Evolutionary conservation across 2,329 filamentous ascomycete species (phyloP).

Genomic region (Alternaria atra): DNA sequence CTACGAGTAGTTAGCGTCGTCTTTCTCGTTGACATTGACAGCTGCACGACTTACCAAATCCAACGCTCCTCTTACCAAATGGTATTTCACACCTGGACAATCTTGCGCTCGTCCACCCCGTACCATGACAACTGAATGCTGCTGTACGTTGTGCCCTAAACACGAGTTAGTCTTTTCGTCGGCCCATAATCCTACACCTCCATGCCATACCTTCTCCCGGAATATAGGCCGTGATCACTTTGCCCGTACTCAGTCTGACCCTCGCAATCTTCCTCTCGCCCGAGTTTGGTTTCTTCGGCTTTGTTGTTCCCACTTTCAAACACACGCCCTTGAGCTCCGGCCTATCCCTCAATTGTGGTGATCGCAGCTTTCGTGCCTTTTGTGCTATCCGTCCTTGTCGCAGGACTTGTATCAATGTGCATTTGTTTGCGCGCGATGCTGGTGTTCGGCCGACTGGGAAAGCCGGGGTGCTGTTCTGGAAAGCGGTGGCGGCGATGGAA

Average conservation of each 20-base stretch:
- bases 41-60: constrained; percentile 76
- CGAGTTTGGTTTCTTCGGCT: constrained; percentile 99
- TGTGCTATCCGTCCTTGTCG: constrained; percentile 81
- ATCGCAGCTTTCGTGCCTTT: constrained; percentile 83
- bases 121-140: constrained; percentile 97
- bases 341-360: constrained; percentile 79
- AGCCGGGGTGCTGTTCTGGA: constrained; percentile 30
- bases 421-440: constrained; percentile 49
- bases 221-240: constrained; percentile 90
- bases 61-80: constrained; percentile 87
- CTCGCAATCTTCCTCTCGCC: constrained; percentile 95
- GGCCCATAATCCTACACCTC: constrained; percentile 6
- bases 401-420: constrained; percentile 61
- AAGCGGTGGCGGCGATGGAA: constrained; percentile 29
- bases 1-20: constrained; percentile 59
- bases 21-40: not conserved
- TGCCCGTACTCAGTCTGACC: constrained; percentile 86
- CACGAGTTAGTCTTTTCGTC: constrained; percentile 14
- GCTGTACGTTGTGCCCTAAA: constrained; percentile 91
- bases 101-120: constrained; percentile 92
- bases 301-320: constrained; percentile 89
- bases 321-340: constrained; percentile 96
- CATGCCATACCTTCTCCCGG: constrained; percentile 77
- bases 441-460: constrained; percentile 50
- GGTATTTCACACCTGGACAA: constrained; percentile 98